phyloP scores from a whole-genome alignment of 2,329 filamentous ascomycete species.

The Juglanconis juglandina region DNA sequence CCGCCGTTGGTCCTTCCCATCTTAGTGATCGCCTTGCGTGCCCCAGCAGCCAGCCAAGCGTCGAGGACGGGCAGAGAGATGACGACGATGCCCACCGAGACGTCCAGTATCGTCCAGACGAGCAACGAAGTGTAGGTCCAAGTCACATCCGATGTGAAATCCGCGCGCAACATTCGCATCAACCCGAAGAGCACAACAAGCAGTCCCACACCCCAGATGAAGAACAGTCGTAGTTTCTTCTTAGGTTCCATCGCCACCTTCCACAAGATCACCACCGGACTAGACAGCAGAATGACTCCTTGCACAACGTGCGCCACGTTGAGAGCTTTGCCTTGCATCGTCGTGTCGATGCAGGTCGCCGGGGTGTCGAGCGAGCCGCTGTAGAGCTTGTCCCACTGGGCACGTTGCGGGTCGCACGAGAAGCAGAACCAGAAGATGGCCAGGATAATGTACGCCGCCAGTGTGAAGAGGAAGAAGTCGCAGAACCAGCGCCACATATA shows the following conservation, averaged over 20 bases:
- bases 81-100: slow-evolving; percentile 29
- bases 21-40: slow-evolving; percentile 7
- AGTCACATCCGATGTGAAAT: slow-evolving; percentile 20
- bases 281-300: slow-evolving; percentile 30
- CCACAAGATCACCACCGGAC: slow-evolving; percentile 34
- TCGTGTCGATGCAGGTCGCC: slow-evolving; percentile 22
- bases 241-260: slow-evolving; percentile 28
- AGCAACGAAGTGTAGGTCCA: slow-evolving; percentile 27
- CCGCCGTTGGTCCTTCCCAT: background rate
- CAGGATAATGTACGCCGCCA: slow-evolving; percentile 27
- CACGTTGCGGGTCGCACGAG: slow-evolving; percentile 24
- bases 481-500: slow-evolving; percentile 28
- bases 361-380: slow-evolving; percentile 21
- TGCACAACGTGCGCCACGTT: slow-evolving; percentile 31
- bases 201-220: slow-evolving; percentile 30
- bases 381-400: slow-evolving; percentile 26
- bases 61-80: slow-evolving; percentile 33
- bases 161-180: slow-evolving; percentile 25
- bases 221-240: slow-evolving; percentile 29
- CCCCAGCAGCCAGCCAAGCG: slow-evolving; percentile 16
- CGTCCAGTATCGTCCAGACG: slow-evolving; percentile 30
- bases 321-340: slow-evolving; percentile 23
- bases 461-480: slow-evolving; percentile 28
- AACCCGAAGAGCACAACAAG: slow-evolving; percentile 30
- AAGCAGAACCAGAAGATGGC: slow-evolving; percentile 30